phyloP scores from a whole-genome alignment of 768 basidiomycete genomes.

The Amylocystis lapponica region DNA sequence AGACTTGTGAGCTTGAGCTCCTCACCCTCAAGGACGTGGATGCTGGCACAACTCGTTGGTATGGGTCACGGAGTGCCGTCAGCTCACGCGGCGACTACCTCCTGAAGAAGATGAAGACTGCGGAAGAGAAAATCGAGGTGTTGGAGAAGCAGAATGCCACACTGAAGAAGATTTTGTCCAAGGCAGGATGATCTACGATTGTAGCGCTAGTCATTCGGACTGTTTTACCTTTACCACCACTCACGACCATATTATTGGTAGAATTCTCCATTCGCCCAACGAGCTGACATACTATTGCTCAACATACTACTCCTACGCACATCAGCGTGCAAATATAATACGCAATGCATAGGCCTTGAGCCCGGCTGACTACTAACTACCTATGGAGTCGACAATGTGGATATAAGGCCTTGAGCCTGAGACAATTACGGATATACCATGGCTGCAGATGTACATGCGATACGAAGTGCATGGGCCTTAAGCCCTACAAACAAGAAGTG shows the following conservation, averaged over 20 bases:
- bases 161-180: slow-evolving; percentile 54
- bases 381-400: slow-evolving; percentile 8
- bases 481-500: slow-evolving; percentile 7
- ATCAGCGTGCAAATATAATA: slow-evolving; percentile 20
- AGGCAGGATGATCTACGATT: too few relatives aligned
- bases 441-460: slow-evolving; percentile 15
- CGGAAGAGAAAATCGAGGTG: slow-evolving; percentile 59
- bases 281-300: neutral
- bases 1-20: slow-evolving; percentile 73
- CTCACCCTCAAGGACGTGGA: slow-evolving; percentile 60
- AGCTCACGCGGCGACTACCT: slow-evolving; percentile 60
- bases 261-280: too few relatives aligned
- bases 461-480: too few relatives aligned
- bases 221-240: too few relatives aligned
- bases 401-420: slow-evolving; percentile 17
- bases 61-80: slow-evolving; percentile 44
- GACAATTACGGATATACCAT: slow-evolving; percentile 11
- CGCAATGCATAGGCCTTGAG: slow-evolving; percentile 23
- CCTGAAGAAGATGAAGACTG: slow-evolving; percentile 66
- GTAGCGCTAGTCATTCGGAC: too few relatives aligned
- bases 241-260: too few relatives aligned
- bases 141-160: slow-evolving; percentile 69
- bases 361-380: slow-evolving; percentile 8
- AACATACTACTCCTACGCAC: slow-evolving; percentile 18
- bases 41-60: slow-evolving; percentile 39